A percentile compares a stretch with the other conserved stretches of the same genome.
Conservation (phyloP, 2,329 filamentous ascomycete genomes). For the Cladosporium phlei region DNA sequence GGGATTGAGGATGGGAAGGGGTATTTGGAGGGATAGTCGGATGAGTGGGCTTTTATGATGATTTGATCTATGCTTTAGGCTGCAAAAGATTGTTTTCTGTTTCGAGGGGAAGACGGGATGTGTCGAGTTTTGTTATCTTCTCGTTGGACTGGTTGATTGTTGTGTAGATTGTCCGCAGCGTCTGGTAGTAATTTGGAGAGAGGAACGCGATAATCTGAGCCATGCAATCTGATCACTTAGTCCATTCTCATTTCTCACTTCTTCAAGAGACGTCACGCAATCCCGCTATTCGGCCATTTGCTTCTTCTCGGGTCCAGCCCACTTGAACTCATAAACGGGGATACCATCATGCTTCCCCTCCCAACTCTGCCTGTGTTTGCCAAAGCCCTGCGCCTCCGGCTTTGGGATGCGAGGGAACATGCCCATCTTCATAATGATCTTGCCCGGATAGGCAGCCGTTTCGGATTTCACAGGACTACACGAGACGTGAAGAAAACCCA, state of each 20-base stretch:
- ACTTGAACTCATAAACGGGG: conserved; percentile 37
- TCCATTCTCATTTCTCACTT: no score
- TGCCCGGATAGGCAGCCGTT: conserved; percentile 37
- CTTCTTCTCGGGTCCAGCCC: conserved; percentile 37
- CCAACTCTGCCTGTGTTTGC: conserved; percentile 42
- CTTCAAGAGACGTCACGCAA: no score
- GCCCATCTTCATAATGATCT: conserved; percentile 48
- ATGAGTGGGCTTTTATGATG: neutral
- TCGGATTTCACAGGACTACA: conserved; percentile 46
- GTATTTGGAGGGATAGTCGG: neutral
- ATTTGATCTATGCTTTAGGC: neutral
- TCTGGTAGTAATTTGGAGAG: conserved; percentile 5
- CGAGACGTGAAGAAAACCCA: neutral
- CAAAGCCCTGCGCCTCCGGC: conserved; percentile 45
- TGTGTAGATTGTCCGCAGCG: conserved; percentile 8
- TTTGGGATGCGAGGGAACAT: conserved; percentile 46
- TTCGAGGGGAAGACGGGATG: no score
- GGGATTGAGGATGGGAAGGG: neutral
- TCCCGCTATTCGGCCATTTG: conserved; percentile 18
- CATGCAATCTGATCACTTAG: no score
- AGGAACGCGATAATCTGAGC: no score
- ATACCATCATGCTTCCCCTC: conserved; percentile 37
- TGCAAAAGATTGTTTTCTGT: neutral
- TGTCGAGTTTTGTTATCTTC: no score
- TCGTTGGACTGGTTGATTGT: no score